Conservation (phyloP, 331 rosid genomes). For the Quercus tomentella region DNA sequence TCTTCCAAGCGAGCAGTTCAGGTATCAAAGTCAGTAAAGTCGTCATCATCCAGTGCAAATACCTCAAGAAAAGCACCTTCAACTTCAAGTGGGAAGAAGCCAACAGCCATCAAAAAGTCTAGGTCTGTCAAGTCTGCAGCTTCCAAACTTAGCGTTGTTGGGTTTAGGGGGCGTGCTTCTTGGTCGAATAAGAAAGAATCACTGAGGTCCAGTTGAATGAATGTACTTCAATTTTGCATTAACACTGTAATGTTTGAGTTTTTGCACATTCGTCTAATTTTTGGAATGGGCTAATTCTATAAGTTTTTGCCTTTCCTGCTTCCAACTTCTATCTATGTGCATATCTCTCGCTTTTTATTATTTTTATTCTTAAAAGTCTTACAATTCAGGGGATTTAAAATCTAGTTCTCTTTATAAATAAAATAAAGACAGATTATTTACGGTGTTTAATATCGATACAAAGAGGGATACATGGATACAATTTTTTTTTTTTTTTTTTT, state of each 20-base stretch:
- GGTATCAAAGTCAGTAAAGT: not conserved
- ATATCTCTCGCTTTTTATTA: too few species aligned
- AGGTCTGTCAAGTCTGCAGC: conserved; percentile 37
- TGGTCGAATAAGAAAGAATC: conserved; percentile 41
- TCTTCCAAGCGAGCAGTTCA: not conserved
- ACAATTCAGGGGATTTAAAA: too few species aligned
- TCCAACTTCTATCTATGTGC: too few species aligned
- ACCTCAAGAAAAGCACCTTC: conserved; percentile 10
- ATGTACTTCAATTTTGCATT: not conserved
- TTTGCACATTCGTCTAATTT: not conserved
- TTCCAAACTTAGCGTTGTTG: conserved; percentile 75
- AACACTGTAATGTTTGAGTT: not conserved
- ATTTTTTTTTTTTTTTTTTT: too few species aligned
- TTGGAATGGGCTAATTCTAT: not conserved
- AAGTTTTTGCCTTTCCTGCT: too few species aligned
- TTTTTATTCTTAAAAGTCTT: too few species aligned
- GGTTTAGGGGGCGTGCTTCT: conserved; percentile 73
- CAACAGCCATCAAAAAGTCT: conserved; percentile 32
- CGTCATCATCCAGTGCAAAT: not conserved
- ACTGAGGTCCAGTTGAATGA: conserved; percentile 27
- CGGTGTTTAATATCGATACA: too few species aligned
- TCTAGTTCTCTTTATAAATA: too few species aligned
- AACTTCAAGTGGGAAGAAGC: conserved; percentile 30
- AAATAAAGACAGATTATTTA: too few species aligned
- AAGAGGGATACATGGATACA: too few species aligned